phyloP scores from a whole-genome alignment of 768 basidiomycete species.

The Leccinum truebloodii region DNA sequence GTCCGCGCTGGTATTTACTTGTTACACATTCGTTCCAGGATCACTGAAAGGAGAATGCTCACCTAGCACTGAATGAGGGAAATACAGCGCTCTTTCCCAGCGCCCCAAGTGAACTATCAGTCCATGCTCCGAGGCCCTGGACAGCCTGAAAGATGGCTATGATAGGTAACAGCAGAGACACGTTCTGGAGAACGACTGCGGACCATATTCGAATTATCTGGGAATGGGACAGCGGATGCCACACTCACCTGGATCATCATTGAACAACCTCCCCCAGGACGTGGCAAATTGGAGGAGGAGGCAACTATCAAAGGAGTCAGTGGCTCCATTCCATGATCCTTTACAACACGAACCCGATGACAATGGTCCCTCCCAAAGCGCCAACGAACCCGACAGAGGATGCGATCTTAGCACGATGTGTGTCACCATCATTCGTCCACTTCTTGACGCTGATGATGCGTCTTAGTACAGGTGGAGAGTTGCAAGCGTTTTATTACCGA shows the following conservation, averaged over 20 bases:
- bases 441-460: conserved; percentile 21
- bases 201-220: not conserved
- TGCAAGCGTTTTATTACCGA: conserved; percentile 21
- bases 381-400: conserved; percentile 16
- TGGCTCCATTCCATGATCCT: not conserved
- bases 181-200: conserved; percentile 42
- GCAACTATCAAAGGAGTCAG: conserved; percentile 28
- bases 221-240: not conserved
- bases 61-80: conserved; percentile 28
- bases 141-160: conserved; percentile 28
- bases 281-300: conserved; percentile 46
- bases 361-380: conserved; percentile 18
- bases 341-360: conserved; percentile 8
- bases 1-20: too few species aligned
- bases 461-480: not conserved
- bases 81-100: conserved; percentile 25
- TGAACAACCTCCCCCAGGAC: conserved; percentile 61
- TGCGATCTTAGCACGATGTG: conserved; percentile 20
- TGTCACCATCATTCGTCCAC: conserved; percentile 22
- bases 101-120: conserved; percentile 17
- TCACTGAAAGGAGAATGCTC: not conserved
- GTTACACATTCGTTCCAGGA: conserved; percentile 1
- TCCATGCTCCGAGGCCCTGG: conserved; percentile 24
- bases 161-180: conserved; percentile 55
- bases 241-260: conserved; percentile 46